A percentile compares a stretch with the other conserved stretches of the same genome.
Conservation (phyloP, 352 stramenopile species). For the Phytophthora crassamura region DNA sequence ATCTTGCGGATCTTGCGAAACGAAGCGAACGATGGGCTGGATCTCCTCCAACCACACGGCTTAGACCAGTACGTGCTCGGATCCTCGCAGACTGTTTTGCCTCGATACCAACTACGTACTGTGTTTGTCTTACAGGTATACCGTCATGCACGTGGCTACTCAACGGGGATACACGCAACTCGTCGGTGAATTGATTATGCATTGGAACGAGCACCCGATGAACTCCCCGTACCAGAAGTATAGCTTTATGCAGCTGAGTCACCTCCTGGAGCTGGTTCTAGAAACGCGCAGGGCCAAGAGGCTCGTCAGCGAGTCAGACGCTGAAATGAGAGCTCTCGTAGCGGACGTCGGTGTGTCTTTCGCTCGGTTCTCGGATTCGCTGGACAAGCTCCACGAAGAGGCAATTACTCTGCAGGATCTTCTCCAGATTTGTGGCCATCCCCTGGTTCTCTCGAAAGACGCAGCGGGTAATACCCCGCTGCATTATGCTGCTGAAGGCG, state of each 20-base stretch:
- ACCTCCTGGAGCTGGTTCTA: constrained; percentile 54
- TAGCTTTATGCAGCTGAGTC: constrained; percentile 58
- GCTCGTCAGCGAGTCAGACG: constrained; percentile 66
- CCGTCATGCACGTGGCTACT: constrained; percentile 59
- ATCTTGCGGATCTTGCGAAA: constrained; percentile 66
- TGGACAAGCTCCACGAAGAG: constrained; percentile 68
- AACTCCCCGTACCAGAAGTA: constrained; percentile 73
- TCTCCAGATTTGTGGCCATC: constrained; percentile 75
- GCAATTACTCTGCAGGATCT: constrained; percentile 67
- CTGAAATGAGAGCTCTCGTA: constrained; percentile 62
- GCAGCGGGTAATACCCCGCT: constrained; percentile 74
- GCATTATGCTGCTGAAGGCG: constrained; percentile 80
- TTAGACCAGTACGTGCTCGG: constrained; percentile 53
- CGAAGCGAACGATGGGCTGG: constrained; percentile 61
- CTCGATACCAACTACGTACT: not conserved
- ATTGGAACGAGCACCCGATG: constrained; percentile 68
- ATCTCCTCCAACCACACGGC: constrained; percentile 70
- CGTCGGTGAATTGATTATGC: constrained; percentile 56
- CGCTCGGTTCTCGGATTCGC: constrained; percentile 64
- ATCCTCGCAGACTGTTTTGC: not conserved
- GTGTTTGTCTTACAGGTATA: constrained; percentile 42
- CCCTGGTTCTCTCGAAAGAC: constrained; percentile 69
- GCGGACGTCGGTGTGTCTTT: constrained; percentile 62
- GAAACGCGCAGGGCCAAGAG: constrained; percentile 58
- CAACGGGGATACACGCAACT: constrained; percentile 81